Conservation (phyloP, 2,329 filamentous ascomycete genomes). For the Aspergillus intermedius region DNA sequence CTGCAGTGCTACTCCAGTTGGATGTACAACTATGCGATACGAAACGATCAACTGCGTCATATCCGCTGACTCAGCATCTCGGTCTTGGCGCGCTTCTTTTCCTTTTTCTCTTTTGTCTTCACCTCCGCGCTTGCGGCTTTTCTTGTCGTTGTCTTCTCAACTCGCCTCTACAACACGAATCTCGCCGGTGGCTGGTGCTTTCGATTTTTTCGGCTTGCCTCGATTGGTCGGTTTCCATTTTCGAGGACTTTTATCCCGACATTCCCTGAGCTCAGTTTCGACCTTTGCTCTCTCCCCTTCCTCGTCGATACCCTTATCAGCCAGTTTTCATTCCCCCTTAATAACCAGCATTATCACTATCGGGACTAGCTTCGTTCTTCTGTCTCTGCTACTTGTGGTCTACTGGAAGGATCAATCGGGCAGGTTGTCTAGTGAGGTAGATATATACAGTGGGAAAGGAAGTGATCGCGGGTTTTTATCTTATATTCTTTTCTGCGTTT, state of each 20-base stretch:
- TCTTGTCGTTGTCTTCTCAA: not conserved
- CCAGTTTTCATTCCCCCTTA: not conserved
- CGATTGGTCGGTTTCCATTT: not conserved
- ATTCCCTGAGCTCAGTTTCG: not conserved
- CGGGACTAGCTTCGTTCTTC: constrained; percentile 1
- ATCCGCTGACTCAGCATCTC: not conserved
- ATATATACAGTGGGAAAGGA: constrained; percentile 17
- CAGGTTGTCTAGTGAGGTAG: constrained; percentile 17
- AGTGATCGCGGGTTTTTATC: constrained; percentile 17
- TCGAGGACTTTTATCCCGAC: not conserved
- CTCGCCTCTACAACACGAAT: not conserved
- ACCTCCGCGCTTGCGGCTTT: not conserved
- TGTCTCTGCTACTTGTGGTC: constrained; percentile 13
- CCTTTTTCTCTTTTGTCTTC: not conserved
- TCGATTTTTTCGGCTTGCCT: not conserved
- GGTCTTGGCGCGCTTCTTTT: not conserved
- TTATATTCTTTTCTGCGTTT: not conserved
- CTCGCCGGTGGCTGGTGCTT: not conserved
- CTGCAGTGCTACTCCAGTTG: not conserved
- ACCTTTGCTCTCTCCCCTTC: not conserved
- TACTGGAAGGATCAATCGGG: constrained; percentile 15
- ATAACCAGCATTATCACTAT: not conserved
- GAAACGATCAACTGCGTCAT: constrained; percentile 9
- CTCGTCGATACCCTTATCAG: not conserved
- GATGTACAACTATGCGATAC: not conserved